Conservation (phyloP, 1,284 basidiomycete genomes). For the Ustilago bromivora region DNA sequence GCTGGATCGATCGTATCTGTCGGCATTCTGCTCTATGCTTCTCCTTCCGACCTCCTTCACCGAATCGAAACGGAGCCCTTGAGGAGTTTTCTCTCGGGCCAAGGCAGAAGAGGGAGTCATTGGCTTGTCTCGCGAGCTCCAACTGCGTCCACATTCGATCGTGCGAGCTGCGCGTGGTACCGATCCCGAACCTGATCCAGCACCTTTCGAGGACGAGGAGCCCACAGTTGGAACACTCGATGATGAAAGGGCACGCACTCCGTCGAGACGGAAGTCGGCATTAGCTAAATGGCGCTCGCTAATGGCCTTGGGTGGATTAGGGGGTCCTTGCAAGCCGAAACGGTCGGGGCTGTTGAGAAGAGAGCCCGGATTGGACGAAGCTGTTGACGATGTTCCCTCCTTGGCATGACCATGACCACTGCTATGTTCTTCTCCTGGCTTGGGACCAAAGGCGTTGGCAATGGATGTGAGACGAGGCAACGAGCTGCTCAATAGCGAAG, state of each 20-base stretch:
- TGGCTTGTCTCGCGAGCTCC: constrained; percentile 26
- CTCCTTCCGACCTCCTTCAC: constrained; percentile 4
- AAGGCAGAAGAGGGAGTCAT: constrained; percentile 47
- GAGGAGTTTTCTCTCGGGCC: constrained; percentile 35
- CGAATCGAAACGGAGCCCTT: constrained; percentile 18
- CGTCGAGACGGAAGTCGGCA: constrained; percentile 63
- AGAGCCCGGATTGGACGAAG: constrained; percentile 36
- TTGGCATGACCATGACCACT: constrained; percentile 4
- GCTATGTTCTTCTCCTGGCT: constrained; percentile 16
- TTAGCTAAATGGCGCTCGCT: constrained; percentile 62
- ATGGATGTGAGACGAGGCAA: constrained; percentile 44
- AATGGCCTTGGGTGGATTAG: constrained; percentile 59
- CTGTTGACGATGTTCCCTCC: constrained; percentile 18
- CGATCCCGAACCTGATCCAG: constrained; percentile 10
- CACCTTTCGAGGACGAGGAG: background rate
- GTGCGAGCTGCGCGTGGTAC: constrained; percentile 12
- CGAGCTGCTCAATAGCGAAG: constrained; percentile 30
- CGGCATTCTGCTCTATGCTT: background rate
- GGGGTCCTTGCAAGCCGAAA: constrained; percentile 62
- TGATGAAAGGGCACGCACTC: constrained; percentile 12
- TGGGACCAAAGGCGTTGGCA: constrained; percentile 24
- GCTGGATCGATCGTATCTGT: constrained; percentile 20
- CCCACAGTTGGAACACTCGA: background rate
- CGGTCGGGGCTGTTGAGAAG: constrained; percentile 60
- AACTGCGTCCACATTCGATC: constrained; percentile 20